Base-by-base conservation (phyloP, 208 protist species). In the Leishmania tropica region DNA sequence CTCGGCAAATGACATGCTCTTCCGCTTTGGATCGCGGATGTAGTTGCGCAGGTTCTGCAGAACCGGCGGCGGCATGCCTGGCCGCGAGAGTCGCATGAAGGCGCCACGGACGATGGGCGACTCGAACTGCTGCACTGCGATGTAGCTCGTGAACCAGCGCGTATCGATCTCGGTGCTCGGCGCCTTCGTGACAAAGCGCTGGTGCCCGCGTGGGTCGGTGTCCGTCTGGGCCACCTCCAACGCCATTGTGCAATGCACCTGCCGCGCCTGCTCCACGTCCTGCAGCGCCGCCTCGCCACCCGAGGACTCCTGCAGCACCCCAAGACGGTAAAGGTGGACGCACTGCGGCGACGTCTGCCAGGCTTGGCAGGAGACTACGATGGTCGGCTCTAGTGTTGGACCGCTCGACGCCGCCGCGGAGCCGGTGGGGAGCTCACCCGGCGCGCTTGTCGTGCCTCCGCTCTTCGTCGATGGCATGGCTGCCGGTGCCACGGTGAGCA, bases 291-390 rank as follows among this genome's bases (percentile, higher is more conserved):
- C 70, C 62, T 79, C 73, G 10, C 84, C 79, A 10, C 24, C 67
- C 54, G 85, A 53, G 51, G 81, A 79, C 85, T 96, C 92, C 28
- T 86, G 80, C 65, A 98, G 85, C 19, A 93, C 71, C 19, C 89
- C 92, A n/a, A 96, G 76, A 8, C 90, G 91, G 70, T 93, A 97
- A n/a, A 94, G 88, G 76, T 95, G 86, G 24, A 96, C 90, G n/a
- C 93, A 94, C 86, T 97, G 95, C 77, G 89, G 87, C 0, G 95
- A 98, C 6, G 88, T 87, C 88, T 98, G 95, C 95, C 95, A 98
- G 19, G 94, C 93, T 73, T 96, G 90, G 74, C 92, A 94, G 48
- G 93, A 86, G 58, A 94, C 84, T 11, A 89, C 76, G 19, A 72
- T 84, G 48, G 51, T 74, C 70, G 70, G 13, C 11, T 45, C 51